Base-by-base conservation (phyloP, 768 basidiomycete genomes). In the Kwoniella pini region DNA sequence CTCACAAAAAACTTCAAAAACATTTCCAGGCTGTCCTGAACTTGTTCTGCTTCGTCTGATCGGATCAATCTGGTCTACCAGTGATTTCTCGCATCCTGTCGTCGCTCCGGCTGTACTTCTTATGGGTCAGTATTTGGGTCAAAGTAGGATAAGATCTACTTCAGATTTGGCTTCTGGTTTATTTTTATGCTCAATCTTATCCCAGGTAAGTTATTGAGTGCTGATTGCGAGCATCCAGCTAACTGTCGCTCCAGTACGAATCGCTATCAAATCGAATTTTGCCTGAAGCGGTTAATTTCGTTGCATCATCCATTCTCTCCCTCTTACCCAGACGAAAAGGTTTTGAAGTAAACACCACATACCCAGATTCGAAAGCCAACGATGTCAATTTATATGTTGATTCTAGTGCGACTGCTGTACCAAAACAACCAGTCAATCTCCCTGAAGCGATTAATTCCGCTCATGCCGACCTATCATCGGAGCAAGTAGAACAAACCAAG, bases 71-170 rank as follows among this genome's bases (percentile, higher is more conserved):
- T 99, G 94, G 94, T 89, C 93, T 2, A 92, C 93, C 2, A 95
- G 91, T 75, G 96, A 99, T 79, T 84, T 95, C 79, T 88, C 87
- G 52, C 94, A 99, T 77, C 85, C 87, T 0, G 92, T 98, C 45
- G 81, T 91, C 19, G 89, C 90, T 0, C 91, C 93, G 0, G 84
- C 93, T 0, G 85, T 91, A 50, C 80, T 98, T 17, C 83, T 98
- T 55, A 89, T 96, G 82, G 91, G 89, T 0, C 87, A 91, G 45
- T 98, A 97, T 75, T 87, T 99, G 17, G 87, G 87, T 7, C 82
- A 99, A 27, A 84, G 86, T 55, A 86, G 92, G 3, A 83, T 98
- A 1, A 84, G 94, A 51, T 85, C 85, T 11, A 71, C 90, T 15
- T 62, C 79, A 17, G 93, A 99, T 77, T 72, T 97, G 50, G 83